Evolutionary conservation across 2,329 filamentous ascomycete species (phyloP).

Genomic region (Ophiocordyceps camponoti-leonardi): DNA sequence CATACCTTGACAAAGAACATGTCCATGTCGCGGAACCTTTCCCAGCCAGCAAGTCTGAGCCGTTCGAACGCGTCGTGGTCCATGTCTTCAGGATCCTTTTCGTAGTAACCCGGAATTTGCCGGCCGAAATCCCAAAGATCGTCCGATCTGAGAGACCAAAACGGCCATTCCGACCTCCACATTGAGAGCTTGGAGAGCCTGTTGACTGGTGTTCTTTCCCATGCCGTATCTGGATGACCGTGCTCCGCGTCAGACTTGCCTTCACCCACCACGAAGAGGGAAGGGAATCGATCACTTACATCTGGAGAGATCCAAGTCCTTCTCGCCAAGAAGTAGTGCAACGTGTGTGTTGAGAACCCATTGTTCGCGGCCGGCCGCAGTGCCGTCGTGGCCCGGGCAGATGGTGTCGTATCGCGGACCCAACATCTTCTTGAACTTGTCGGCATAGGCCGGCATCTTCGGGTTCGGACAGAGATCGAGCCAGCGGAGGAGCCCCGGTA

Average conservation of each 20-base stretch:
- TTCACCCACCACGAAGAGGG: slow-evolving; percentile 1
- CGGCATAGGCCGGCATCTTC: slow-evolving; percentile 29
- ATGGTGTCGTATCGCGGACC: slow-evolving; percentile 50
- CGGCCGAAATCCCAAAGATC: slow-evolving; percentile 33
- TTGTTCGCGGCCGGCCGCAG: slow-evolving; percentile 40
- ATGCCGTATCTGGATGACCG: slow-evolving; percentile 30
- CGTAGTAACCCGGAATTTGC: slow-evolving; percentile 34
- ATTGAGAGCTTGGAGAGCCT: slow-evolving; percentile 36
- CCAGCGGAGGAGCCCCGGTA: slow-evolving; percentile 45
- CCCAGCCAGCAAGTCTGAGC: slow-evolving; percentile 30
- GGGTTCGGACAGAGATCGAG: slow-evolving; percentile 35
- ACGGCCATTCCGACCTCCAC: slow-evolving; percentile 40
- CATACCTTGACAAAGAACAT: slow-evolving; percentile 51
- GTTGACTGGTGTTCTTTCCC: slow-evolving; percentile 37
- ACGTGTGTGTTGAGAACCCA: slow-evolving; percentile 50
- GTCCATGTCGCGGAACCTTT: slow-evolving; percentile 37
- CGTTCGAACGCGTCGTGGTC: slow-evolving; percentile 24
- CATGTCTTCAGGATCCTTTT: slow-evolving; percentile 25
- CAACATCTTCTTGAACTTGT: slow-evolving; percentile 37
- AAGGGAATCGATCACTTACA: slow-evolving; percentile 24
- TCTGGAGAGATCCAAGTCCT: slow-evolving; percentile 40
- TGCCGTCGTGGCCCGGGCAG: slow-evolving; percentile 31
- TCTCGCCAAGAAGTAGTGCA: slow-evolving; percentile 46
- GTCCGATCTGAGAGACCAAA: slow-evolving; percentile 35
- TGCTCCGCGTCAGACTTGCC: background rate